These are phyloP conservation scores for Ceratobasidium sp. DNA, from an alignment of 1,284 basidiomycete species.

Conservation along the genomic window DNA sequence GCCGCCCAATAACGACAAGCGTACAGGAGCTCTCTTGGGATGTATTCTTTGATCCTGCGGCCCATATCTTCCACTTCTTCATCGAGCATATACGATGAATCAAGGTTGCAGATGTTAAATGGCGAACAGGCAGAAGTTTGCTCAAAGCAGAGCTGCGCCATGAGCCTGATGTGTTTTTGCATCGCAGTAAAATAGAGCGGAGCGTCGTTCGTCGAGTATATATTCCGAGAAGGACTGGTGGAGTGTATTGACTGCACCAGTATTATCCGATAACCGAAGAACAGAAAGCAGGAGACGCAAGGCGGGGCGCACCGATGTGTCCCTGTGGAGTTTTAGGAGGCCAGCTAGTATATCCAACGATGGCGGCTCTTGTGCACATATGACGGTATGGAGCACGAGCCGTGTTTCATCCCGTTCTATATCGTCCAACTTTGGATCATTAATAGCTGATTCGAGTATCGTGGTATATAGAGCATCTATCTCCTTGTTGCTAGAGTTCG, in stretches of 20 bases:
- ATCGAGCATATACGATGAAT: not conserved
- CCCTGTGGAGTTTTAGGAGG: not conserved
- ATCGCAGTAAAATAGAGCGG: not conserved
- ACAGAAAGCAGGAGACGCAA: not conserved
- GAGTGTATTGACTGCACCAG: not conserved
- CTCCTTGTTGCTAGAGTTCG: not conserved
- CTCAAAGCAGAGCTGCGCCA: not conserved
- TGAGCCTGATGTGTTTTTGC: not conserved
- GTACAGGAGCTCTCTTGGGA: not conserved
- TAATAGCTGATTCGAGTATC: not conserved
- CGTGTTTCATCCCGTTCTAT: not conserved
- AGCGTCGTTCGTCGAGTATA: not conserved
- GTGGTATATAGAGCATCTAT: not conserved
- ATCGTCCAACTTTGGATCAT: not conserved
- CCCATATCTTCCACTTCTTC: not conserved
- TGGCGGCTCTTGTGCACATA: not conserved
- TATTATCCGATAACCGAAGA: not conserved
- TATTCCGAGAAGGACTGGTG: not conserved
- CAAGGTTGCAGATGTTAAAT: constrained; percentile 1
- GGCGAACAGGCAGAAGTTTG: not conserved
- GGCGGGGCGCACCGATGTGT: not conserved
- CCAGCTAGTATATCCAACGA: not conserved
- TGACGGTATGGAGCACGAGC: no score
- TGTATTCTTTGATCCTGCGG: not conserved
- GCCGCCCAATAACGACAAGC: not conserved